phyloP scores from a whole-genome alignment of 305 asterid genomes.

The Fraxinus angustifolia region DNA sequence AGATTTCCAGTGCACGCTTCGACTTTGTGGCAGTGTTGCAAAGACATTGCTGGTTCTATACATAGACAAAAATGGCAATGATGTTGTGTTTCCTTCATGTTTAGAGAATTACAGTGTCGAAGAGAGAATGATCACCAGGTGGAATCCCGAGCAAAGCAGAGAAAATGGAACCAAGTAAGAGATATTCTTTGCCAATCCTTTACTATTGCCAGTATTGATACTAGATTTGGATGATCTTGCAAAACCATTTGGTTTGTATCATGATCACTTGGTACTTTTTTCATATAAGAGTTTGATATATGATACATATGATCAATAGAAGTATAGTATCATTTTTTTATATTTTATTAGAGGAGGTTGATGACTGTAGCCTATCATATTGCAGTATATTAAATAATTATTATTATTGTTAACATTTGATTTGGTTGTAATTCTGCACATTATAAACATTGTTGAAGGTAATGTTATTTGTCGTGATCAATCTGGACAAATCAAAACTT shows the following conservation, averaged over 20 bases:
- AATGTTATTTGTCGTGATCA: not conserved
- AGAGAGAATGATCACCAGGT: slow-evolving; percentile 59
- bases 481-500: not conserved
- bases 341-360: not conserved
- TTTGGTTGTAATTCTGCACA: not conserved
- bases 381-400: not conserved
- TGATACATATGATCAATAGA: not conserved
- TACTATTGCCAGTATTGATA: not conserved
- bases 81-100: slow-evolving; percentile 26
- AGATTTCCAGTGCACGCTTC: slow-evolving; percentile 67
- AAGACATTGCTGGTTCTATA: slow-evolving; percentile 62
- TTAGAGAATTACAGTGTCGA: slow-evolving; percentile 42
- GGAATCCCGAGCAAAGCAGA: slow-evolving; percentile 67
- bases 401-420: not conserved
- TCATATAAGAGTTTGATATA: not conserved
- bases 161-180: slow-evolving; percentile 22
- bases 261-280: not conserved
- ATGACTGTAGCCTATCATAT: not conserved
- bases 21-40: slow-evolving; percentile 80
- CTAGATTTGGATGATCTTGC: not conserved
- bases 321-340: no score
- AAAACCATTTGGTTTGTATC: not conserved
- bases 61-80: slow-evolving; percentile 25
- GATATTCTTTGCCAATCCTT: not conserved
- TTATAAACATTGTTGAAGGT: not conserved